phyloP scores from a whole-genome alignment of 1,284 basidiomycete species.

The Tremellales sp. region DNA sequence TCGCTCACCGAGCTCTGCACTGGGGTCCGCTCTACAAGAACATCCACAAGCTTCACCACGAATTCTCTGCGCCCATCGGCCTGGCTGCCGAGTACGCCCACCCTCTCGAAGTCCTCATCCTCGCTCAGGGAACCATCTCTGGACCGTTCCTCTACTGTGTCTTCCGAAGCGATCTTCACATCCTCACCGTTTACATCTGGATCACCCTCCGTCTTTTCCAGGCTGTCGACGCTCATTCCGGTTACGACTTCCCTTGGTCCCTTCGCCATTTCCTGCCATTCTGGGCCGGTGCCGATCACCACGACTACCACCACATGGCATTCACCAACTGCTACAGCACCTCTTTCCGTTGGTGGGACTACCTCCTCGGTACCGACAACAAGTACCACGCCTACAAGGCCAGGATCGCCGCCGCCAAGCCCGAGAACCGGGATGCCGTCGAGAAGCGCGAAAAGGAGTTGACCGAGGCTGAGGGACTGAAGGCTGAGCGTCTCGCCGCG shows the following conservation, averaged over 20 bases:
- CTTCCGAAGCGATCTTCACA: constrained; percentile 55
- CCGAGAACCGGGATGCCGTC: constrained; percentile 46
- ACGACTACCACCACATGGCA: constrained; percentile 79
- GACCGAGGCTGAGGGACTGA: constrained; percentile 65
- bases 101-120: constrained; percentile 87
- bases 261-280: constrained; percentile 89
- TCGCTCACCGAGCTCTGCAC: constrained; percentile 85
- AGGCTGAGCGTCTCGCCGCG: constrained; percentile 64
- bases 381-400: constrained; percentile 72
- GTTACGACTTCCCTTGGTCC: constrained; percentile 98
- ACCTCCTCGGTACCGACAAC: constrained; percentile 75
- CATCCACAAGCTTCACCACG: constrained; percentile 98
- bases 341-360: constrained; percentile 89
- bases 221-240: constrained; percentile 94
- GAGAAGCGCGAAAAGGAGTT: constrained; percentile 53
- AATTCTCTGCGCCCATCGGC: constrained; percentile 93
- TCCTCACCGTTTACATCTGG: constrained; percentile 91
- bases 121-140: constrained; percentile 75
- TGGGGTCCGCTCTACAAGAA: constrained; percentile 89
- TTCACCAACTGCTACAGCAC: constrained; percentile 70
- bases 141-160: constrained; percentile 80
- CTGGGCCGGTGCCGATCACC: constrained; percentile 98
- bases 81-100: constrained; percentile 92
- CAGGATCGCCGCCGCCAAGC: constrained; percentile 57
- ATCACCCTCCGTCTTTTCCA: constrained; percentile 91